Evolutionary conservation across 163 green algal genomes (phyloP).

Genomic region (Coccomyxa subellipsoidea): DNA sequence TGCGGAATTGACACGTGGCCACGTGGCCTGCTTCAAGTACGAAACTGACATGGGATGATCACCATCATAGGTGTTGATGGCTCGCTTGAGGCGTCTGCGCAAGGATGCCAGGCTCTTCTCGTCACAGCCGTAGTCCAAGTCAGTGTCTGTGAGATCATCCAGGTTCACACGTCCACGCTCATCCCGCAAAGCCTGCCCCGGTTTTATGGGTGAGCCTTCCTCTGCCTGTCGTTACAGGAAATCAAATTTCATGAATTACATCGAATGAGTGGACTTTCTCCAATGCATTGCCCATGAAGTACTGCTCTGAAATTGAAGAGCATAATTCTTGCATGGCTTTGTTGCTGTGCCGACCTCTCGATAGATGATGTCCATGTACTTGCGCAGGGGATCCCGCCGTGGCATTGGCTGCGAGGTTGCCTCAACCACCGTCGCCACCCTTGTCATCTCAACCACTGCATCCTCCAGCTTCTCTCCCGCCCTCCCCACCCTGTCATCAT

Average conservation of each 20-base stretch:
- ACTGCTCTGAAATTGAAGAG: too few relatives aligned
- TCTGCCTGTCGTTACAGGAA: slow-evolving; percentile 15
- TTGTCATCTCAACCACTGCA: slow-evolving; percentile 47
- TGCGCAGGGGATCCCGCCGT: slow-evolving; percentile 49
- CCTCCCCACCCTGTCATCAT: slow-evolving; percentile 35
- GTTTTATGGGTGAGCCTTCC: slow-evolving; percentile 8
- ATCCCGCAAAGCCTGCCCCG: neutral
- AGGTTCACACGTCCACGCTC: slow-evolving; percentile 35
- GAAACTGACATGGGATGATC: neutral
- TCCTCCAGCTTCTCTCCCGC: slow-evolving; percentile 54
- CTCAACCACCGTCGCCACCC: slow-evolving; percentile 57
- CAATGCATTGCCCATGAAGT: too few relatives aligned
- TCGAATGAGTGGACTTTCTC: too few relatives aligned
- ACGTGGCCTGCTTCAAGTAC: neutral
- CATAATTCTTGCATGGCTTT: neutral
- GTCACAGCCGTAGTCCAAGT: slow-evolving; percentile 74
- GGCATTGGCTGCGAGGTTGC: slow-evolving; percentile 69
- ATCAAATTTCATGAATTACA: neutral
- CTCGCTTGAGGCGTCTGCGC: slow-evolving; percentile 43
- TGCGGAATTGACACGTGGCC: too few relatives aligned
- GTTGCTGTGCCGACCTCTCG: slow-evolving; percentile 20
- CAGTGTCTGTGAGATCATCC: slow-evolving; percentile 54
- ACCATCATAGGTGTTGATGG: slow-evolving; percentile 44
- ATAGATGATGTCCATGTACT: slow-evolving; percentile 65
- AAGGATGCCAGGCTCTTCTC: slow-evolving; percentile 49